A percentile compares a stretch with the other conserved stretches of the same genome.
Evolutionary conservation across 345 rosid species (phyloP).

Genomic region (Sonneratia caseolaris): DNA sequence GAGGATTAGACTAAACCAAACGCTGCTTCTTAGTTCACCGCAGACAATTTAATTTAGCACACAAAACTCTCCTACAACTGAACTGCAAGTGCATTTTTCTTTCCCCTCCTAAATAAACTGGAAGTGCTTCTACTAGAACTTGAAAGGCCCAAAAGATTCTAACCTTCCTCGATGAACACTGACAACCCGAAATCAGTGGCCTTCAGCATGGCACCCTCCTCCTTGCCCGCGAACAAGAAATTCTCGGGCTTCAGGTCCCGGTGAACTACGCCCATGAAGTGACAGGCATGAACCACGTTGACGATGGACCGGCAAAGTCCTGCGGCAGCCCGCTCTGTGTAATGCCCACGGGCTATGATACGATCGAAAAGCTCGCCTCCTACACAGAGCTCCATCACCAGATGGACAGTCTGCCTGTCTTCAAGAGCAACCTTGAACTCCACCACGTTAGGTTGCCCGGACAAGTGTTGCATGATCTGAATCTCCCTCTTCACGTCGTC

Average conservation of each 20-base stretch:
- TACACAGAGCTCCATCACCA: constrained; percentile 85
- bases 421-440: constrained; percentile 71
- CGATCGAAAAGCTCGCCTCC: constrained; percentile 92
- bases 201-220: constrained; percentile 55
- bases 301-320: constrained; percentile 45
- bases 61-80: not conserved
- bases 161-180: constrained; percentile 79
- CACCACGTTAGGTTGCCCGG: constrained; percentile 77
- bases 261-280: constrained; percentile 83
- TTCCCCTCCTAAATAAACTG: not conserved
- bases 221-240: constrained; percentile 62
- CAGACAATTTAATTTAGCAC: not conserved
- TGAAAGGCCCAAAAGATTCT: not conserved
- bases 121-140: not conserved
- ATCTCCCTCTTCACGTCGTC: constrained; percentile 73
- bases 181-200: constrained; percentile 84
- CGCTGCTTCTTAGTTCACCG: not conserved
- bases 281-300: constrained; percentile 75
- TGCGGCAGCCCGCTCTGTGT: constrained; percentile 74
- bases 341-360: constrained; percentile 61
- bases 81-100: not conserved
- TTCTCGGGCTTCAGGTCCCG: constrained; percentile 92
- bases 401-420: constrained; percentile 69
- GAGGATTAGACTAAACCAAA: not conserved
- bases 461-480: constrained; percentile 72